Evolutionary conservation across 1,139 yeast species (phyloP), one percentile per base, ranked within the genome.

Genomic region (Debaryomyces singareniensis): DNA sequence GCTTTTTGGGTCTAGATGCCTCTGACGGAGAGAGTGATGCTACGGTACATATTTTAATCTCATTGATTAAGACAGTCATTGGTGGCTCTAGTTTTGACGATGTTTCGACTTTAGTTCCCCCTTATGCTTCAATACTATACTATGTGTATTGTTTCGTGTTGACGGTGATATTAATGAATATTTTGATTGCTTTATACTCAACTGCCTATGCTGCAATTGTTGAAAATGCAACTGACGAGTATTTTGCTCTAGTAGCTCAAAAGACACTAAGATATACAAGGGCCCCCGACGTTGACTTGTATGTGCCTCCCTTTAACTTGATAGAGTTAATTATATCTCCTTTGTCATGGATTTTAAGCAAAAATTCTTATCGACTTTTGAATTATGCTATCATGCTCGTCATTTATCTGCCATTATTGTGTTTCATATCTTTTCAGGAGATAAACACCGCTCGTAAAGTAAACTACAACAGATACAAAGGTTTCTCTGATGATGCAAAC

Each of bases 271-370:
- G 89, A 37, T 86, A 82, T 48, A 76, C 85, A 32, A 71, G 96
- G 42, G 95, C 95, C 0, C 96, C 95, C 0, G 96, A 86, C 56
- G 79, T 77, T 35, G 78, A 82, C 45, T 83, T 85, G 27, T 86
- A 77, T 49, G 89, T 85, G 18, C 93, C 96, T 4, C 96, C 96
- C 5, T 67, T 85, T 38, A 86, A 86, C 49, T 52, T 86, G 42
- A 57, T 86, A 36, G 96, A 86, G 51, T 29, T 78, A 3, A 29
- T 68, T 3, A 49, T 79, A 9, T 32, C 44, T 23, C 71, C 72
- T 5, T 32, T 64, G 3, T 30, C 53, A 49, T 45, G 60, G 51
- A 16, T 61, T 7, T 22, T 56, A 12, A 44, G 57, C 16, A 43
- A 36, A 16, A 43, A 40, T 5, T 49, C 57, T 25, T 62, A 51